Percentiles rank a stretch among this genome's conserved stretches.
Conservation (phyloP, 1,284 basidiomycete species). For the Puccinia coronata region DNA sequence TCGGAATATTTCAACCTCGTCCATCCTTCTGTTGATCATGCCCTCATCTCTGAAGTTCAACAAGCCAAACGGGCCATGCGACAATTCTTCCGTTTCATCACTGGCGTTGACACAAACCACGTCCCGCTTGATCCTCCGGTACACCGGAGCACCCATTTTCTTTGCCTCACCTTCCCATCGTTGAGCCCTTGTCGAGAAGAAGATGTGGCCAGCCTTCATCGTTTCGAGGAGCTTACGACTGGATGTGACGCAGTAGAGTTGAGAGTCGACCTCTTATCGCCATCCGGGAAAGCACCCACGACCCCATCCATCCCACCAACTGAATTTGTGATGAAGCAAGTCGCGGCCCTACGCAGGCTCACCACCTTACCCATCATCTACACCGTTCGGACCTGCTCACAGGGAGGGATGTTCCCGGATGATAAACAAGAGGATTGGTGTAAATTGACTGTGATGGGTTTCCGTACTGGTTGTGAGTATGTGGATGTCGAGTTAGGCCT, state of each 20-base stretch:
- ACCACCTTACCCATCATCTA: slow-evolving; percentile 85
- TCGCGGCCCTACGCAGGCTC: slow-evolving; percentile 74
- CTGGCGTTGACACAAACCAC: slow-evolving; percentile 69
- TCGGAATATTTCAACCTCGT: slow-evolving; percentile 80
- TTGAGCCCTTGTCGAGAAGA: slow-evolving; percentile 63
- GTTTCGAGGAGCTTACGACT: slow-evolving; percentile 72
- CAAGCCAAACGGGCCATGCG: slow-evolving; percentile 60
- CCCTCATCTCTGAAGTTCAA: slow-evolving; percentile 53
- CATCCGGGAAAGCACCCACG: slow-evolving; percentile 61
- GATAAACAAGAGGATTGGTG: slow-evolving; percentile 70
- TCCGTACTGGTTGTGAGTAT: slow-evolving; percentile 86
- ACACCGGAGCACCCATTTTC: slow-evolving; percentile 73
- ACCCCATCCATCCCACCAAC: slow-evolving; percentile 68
- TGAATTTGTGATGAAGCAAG: slow-evolving; percentile 76
- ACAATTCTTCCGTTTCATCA: slow-evolving; percentile 84
- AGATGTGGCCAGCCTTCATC: slow-evolving; percentile 65
- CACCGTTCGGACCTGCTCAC: slow-evolving; percentile 81
- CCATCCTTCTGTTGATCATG: slow-evolving; percentile 49
- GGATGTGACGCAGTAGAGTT: slow-evolving; percentile 92
- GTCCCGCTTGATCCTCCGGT: slow-evolving; percentile 63
- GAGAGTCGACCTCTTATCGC: slow-evolving; percentile 82
- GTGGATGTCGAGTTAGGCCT: slow-evolving; percentile 86
- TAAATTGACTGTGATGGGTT: slow-evolving; percentile 74
- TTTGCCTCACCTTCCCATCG: slow-evolving; percentile 84
- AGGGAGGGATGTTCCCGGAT: slow-evolving; percentile 87